Percentiles rank a stretch among this genome's conserved stretches.
phyloP scores from a whole-genome alignment of 345 rosid species.

The Turritis glabra region DNA sequence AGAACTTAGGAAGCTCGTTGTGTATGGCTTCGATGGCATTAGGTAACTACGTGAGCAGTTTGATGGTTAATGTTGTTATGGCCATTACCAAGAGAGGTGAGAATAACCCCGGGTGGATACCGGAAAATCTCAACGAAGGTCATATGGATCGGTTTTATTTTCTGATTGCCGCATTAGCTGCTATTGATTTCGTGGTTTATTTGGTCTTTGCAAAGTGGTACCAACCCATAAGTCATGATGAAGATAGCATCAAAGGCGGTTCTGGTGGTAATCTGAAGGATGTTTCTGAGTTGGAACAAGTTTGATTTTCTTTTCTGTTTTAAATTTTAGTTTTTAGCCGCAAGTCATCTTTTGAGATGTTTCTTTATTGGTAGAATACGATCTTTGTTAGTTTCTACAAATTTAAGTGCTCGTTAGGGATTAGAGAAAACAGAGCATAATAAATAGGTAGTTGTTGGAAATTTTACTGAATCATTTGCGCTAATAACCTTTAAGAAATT shows the following conservation, averaged over 20 bases:
- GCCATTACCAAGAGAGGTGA: slow-evolving; percentile 56
- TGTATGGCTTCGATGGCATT: slow-evolving; percentile 96
- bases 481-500: background rate
- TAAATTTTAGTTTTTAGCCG: background rate
- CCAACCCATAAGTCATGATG: slow-evolving; percentile 56
- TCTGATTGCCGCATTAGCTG: slow-evolving; percentile 59
- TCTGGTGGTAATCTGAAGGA: slow-evolving; percentile 4
- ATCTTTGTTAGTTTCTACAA: slow-evolving; percentile 12
- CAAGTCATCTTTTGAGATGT: background rate
- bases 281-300: slow-evolving; percentile 27
- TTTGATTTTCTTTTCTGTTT: slow-evolving; percentile 7
- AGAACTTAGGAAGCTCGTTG: slow-evolving; percentile 90
- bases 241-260: slow-evolving; percentile 32
- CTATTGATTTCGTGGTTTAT: slow-evolving; percentile 65
- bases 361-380: background rate
- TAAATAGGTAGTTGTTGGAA: background rate
- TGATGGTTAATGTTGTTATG: slow-evolving; percentile 72
- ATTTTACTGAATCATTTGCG: background rate
- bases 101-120: slow-evolving; percentile 71
- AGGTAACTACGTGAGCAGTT: slow-evolving; percentile 85
- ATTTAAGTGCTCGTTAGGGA: background rate
- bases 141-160: slow-evolving; percentile 83
- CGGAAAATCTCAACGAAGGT: slow-evolving; percentile 62
- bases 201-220: slow-evolving; percentile 76
- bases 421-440: background rate